Conservation (phyloP, 2,329 filamentous ascomycete genomes). For the Beauveria australis region DNA sequence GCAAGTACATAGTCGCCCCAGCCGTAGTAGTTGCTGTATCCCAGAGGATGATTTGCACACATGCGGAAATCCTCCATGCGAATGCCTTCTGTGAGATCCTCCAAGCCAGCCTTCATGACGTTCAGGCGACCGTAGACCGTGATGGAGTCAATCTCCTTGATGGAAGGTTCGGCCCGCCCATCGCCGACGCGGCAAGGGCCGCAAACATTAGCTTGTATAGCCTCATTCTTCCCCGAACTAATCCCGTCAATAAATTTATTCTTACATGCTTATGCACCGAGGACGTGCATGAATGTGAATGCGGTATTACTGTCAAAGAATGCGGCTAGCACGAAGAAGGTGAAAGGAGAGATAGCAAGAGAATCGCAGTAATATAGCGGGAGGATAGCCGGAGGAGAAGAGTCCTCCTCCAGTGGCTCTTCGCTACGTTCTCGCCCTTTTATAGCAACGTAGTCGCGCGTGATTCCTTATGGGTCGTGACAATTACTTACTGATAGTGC, state of each 20-base stretch:
- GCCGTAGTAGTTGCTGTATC: background rate
- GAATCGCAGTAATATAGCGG: no score
- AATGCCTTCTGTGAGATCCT: background rate
- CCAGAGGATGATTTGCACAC: background rate
- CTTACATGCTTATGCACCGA: background rate
- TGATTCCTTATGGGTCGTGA: no score
- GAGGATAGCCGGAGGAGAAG: no score
- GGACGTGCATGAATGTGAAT: no score
- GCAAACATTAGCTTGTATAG: background rate
- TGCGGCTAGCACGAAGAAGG: no score
- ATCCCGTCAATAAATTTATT: background rate
- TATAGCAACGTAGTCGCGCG: no score
- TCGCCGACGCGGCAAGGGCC: background rate
- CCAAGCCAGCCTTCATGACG: background rate
- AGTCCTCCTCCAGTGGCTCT: no score
- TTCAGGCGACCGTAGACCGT: background rate
- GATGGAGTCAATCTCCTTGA: background rate
- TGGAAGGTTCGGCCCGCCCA: background rate
- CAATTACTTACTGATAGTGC: background rate
- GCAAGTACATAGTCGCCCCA: background rate
- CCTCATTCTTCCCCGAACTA: background rate
- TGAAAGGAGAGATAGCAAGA: no score
- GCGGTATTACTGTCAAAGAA: background rate
- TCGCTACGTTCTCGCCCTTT: no score
- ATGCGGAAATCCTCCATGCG: background rate